These are phyloP conservation scores for Phytopythium helicoides DNA, from an alignment of 352 stramenopile genomes.

Conservation along the genomic window DNA sequence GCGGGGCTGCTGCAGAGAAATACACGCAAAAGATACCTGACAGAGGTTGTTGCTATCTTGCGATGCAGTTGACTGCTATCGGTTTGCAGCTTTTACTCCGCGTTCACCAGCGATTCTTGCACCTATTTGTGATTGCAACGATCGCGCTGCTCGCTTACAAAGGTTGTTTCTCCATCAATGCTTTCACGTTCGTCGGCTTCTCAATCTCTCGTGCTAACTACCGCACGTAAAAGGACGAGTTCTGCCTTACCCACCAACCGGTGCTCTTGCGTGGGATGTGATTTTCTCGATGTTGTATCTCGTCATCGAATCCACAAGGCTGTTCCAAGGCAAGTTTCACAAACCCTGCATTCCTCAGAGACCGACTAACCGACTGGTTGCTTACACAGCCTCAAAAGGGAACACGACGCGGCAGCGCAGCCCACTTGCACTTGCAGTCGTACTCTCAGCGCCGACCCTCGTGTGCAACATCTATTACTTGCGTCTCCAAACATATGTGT, in stretches of 20 bases:
- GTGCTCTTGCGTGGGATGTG: conserved; percentile 56
- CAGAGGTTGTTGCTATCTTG: neutral
- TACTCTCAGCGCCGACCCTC: conserved; percentile 47
- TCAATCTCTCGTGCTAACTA: no score
- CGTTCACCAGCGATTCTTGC: conserved; percentile 64
- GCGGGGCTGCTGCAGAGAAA: no score
- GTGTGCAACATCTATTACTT: conserved; percentile 77
- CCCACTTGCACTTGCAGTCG: conserved; percentile 52
- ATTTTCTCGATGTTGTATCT: conserved; percentile 62
- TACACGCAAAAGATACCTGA: no score
- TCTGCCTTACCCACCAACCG: conserved; percentile 45
- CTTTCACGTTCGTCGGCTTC: no score
- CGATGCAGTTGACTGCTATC: conserved; percentile 35
- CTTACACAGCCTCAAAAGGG: conserved; percentile 61
- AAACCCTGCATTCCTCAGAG: neutral
- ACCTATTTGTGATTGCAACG: conserved; percentile 49
- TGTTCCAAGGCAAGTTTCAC: conserved; percentile 57
- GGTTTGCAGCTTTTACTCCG: conserved; percentile 71
- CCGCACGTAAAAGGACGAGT: no score
- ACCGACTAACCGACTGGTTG: neutral
- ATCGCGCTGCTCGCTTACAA: conserved; percentile 75
- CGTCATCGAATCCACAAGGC: conserved; percentile 46
- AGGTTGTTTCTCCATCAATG: conserved; percentile 20
- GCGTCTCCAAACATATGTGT: conserved; percentile 78
- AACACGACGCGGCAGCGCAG: conserved; percentile 71